Percentiles rank a stretch among this genome's conserved stretches.
Evolutionary conservation across 371 early-diverging fungal species (phyloP).

Genomic region (Mortierella sp.): DNA sequence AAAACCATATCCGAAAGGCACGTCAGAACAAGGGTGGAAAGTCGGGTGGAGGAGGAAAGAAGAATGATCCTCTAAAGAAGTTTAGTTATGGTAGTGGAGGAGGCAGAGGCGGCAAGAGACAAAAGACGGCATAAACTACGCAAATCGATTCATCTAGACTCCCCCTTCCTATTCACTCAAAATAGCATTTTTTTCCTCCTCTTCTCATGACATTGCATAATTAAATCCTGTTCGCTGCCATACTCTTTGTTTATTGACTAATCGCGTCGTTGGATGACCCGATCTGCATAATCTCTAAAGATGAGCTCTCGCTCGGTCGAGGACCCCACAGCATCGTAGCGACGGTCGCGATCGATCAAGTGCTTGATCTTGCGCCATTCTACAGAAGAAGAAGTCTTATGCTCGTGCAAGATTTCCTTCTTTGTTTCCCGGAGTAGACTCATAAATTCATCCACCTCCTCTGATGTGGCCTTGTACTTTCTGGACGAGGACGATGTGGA

Average conservation of each 20-base stretch:
- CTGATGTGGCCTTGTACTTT: constrained; percentile 46
- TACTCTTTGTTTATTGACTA: not conserved
- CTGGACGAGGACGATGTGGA: constrained; percentile 15
- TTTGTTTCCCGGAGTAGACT: constrained; percentile 45
- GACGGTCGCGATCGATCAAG: constrained; percentile 45
- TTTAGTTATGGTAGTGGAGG: constrained; percentile 43
- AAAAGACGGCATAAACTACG: constrained; percentile 39
- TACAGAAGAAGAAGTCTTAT: constrained; percentile 41
- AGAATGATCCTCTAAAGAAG: constrained; percentile 53
- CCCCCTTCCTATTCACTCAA: no score
- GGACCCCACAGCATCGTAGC: constrained; percentile 48
- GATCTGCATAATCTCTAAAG: constrained; percentile 47
- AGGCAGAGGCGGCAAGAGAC: constrained; percentile 47
- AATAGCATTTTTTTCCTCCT: no score
- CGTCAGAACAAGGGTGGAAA: constrained; percentile 33
- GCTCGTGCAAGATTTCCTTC: constrained; percentile 46
- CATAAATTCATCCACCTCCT: constrained; percentile 45
- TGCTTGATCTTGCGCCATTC: constrained; percentile 52
- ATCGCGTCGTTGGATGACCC: constrained; percentile 41
- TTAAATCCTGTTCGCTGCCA: not conserved
- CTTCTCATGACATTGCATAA: not conserved
- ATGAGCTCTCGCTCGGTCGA: constrained; percentile 49
- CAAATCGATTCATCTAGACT: not conserved
- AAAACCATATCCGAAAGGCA: constrained; percentile 36
- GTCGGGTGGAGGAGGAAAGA: constrained; percentile 37